Evolutionary conservation across 208 protist genomes (phyloP).

Genomic region (Leishmania tarentolae): DNA sequence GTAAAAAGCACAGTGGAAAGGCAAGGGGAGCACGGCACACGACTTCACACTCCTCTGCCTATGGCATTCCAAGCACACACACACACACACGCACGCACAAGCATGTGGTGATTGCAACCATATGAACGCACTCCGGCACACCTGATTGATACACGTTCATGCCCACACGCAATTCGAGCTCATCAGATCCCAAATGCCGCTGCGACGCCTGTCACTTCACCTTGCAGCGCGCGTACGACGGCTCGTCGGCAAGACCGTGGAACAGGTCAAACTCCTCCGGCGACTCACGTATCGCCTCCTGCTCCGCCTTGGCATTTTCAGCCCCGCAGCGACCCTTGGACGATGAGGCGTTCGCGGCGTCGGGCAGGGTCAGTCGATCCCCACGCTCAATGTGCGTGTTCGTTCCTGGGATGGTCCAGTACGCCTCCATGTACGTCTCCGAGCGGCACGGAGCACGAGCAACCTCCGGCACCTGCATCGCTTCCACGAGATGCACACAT

Average conservation of each 20-base stretch:
- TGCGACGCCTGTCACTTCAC: slow-evolving; percentile 25
- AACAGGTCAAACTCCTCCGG: slow-evolving; percentile 83
- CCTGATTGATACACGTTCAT: background rate
- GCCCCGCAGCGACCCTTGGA: slow-evolving; percentile 11
- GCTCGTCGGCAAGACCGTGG: slow-evolving; percentile 78
- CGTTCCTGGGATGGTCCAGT: slow-evolving; percentile 90
- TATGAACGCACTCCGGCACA: background rate
- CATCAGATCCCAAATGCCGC: background rate
- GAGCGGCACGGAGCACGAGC: slow-evolving; percentile 62
- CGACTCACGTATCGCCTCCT: slow-evolving; percentile 82
- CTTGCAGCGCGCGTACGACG: slow-evolving; percentile 51
- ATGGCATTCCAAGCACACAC: background rate
- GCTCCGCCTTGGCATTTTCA: slow-evolving; percentile 63
- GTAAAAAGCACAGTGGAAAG: background rate
- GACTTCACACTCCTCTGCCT: background rate
- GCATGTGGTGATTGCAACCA: background rate
- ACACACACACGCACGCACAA: background rate
- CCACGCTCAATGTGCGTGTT: slow-evolving; percentile 82
- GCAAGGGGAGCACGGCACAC: background rate
- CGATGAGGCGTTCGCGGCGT: slow-evolving; percentile 13
- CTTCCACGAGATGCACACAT: slow-evolving; percentile 83
- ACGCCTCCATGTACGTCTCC: slow-evolving; percentile 69
- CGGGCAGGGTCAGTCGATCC: slow-evolving; percentile 52
- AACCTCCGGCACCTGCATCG: slow-evolving; percentile 66
- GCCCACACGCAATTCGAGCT: background rate